Conservation (phyloP, 208 protist species). For the Trypanosoma theileri region DNA sequence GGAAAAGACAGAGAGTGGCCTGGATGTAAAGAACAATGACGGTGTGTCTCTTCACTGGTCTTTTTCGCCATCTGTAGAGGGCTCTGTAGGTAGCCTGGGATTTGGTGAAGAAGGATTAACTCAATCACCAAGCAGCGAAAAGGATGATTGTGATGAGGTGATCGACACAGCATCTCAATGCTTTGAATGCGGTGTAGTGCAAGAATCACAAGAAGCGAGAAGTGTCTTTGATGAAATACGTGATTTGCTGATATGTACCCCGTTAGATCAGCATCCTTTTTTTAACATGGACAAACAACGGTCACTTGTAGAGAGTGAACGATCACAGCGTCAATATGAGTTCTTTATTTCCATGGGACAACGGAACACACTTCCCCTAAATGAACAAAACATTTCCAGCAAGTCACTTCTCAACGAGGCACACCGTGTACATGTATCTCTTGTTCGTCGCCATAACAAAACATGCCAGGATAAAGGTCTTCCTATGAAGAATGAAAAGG, state of each 20-base stretch:
- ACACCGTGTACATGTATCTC: slow-evolving; percentile 37
- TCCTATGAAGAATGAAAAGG: slow-evolving; percentile 17
- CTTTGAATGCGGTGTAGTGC: not conserved
- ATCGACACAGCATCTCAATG: not conserved
- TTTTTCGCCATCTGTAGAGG: slow-evolving; percentile 7
- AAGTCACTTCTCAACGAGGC: slow-evolving; percentile 51
- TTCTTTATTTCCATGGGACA: slow-evolving; percentile 33
- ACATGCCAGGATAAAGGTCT: slow-evolving; percentile 6
- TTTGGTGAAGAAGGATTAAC: slow-evolving; percentile 13
- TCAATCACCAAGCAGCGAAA: slow-evolving; percentile 16
- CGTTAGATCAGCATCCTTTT: slow-evolving; percentile 37
- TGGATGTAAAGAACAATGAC: slow-evolving; percentile 11
- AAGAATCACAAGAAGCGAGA: not conserved
- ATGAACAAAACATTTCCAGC: slow-evolving; percentile 31
- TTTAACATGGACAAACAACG: slow-evolving; percentile 51
- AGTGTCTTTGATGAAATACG: slow-evolving; percentile 11
- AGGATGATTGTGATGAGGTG: not conserved
- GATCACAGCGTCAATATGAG: slow-evolving; percentile 34
- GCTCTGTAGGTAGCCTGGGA: not conserved
- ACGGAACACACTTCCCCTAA: slow-evolving; percentile 18
- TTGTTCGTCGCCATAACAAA: slow-evolving; percentile 14
- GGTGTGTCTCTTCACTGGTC: not conserved
- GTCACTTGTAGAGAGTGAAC: slow-evolving; percentile 13
- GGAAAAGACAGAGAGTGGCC: not conserved
- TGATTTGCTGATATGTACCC: slow-evolving; percentile 4